These are phyloP conservation scores for Scutellaria barbata DNA, from an alignment of 257 asterid species.

Conservation along the genomic window DNA sequence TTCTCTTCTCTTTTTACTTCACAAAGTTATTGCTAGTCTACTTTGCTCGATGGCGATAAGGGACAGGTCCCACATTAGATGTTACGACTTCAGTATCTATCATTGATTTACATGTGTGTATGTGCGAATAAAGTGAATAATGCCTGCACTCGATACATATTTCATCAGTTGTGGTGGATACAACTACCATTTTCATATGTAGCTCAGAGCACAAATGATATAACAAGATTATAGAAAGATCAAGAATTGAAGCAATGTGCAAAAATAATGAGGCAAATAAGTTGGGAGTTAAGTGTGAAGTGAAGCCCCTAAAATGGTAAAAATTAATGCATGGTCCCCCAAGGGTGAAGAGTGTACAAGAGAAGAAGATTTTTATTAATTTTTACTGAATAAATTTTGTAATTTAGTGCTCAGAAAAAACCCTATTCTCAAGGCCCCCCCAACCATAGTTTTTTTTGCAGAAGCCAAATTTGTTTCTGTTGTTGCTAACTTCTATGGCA, in stretches of 20 bases:
- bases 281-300: constrained; percentile 14
- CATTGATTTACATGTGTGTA: too few species aligned
- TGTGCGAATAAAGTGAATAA: too few species aligned
- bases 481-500: constrained; percentile 51
- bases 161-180: neutral
- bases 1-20: neutral
- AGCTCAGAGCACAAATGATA: neutral
- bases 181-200: neutral
- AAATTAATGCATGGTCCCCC: constrained; percentile 47
- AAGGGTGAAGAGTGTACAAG: constrained; percentile 18
- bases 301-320: constrained; percentile 21
- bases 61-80: too few species aligned
- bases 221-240: constrained; percentile 4
- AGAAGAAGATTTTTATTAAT: constrained; percentile 39
- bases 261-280: constrained; percentile 35
- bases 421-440: constrained; percentile 30
- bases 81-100: too few species aligned
- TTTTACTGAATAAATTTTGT: constrained; percentile 36
- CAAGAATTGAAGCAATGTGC: constrained; percentile 33
- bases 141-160: neutral
- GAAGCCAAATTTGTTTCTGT: constrained; percentile 37
- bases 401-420: constrained; percentile 37
- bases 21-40: neutral
- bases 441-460: constrained; percentile 35
- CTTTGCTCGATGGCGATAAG: too few species aligned